Evolutionary conservation across 1,284 basidiomycete genomes (phyloP).

Genomic region (Ceratobasidium theobromae): DNA sequence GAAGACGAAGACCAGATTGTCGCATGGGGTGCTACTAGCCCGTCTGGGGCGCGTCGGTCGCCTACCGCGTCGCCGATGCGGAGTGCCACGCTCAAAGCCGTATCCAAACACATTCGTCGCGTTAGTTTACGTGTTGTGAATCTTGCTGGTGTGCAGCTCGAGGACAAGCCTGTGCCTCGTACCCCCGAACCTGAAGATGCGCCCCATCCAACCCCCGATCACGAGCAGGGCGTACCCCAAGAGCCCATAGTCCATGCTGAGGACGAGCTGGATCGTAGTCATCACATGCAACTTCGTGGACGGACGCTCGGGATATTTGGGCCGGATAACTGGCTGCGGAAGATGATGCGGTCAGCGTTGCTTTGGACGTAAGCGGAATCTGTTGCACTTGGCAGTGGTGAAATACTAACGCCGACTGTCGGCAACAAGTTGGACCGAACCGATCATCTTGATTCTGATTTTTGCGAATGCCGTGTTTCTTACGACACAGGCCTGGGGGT

Average conservation of each 20-base stretch:
- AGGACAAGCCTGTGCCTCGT: conserved; percentile 48
- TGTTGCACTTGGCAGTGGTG: background rate
- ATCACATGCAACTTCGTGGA: conserved; percentile 62
- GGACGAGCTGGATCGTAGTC: conserved; percentile 17
- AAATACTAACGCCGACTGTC: background rate
- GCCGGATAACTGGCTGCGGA: conserved; percentile 63
- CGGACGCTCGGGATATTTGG: conserved; percentile 78
- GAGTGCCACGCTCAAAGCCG: conserved; percentile 40
- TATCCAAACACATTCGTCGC: conserved; percentile 63
- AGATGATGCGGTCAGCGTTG: conserved; percentile 65
- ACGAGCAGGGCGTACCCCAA: background rate
- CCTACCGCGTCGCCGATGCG: conserved; percentile 19
- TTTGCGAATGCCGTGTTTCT: conserved; percentile 82
- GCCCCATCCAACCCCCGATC: conserved; percentile 36
- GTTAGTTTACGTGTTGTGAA: conserved; percentile 84
- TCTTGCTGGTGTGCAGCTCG: conserved; percentile 58
- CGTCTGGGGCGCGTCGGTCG: conserved; percentile 4
- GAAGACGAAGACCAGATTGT: conserved; percentile 12
- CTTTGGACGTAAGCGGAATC: conserved; percentile 58
- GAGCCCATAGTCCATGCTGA: conserved; percentile 17
- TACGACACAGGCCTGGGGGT: conserved; percentile 70
- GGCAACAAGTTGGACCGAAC: conserved; percentile 77
- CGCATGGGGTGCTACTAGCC: conserved; percentile 6
- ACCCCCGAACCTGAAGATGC: conserved; percentile 32
- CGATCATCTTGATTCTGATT: conserved; percentile 80